These are phyloP conservation scores for Trametes sanguinea DNA, from an alignment of 768 basidiomycete genomes.

Conservation along the genomic window DNA sequence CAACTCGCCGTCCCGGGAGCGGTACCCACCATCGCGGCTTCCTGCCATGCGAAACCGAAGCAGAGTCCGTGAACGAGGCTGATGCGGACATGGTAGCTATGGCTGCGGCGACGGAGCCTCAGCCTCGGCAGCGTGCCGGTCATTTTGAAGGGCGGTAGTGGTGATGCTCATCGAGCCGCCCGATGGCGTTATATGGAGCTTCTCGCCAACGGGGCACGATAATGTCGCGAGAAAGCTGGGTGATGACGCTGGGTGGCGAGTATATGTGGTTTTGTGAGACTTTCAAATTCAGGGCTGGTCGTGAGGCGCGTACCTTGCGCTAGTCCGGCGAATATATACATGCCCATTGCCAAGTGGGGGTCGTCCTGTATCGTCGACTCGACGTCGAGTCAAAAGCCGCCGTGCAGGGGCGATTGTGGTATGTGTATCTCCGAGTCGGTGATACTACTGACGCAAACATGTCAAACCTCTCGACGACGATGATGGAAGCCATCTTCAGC, in stretches of 20 bases:
- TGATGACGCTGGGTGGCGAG: background rate
- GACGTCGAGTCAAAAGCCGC: too few relatives aligned
- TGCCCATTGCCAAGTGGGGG: background rate
- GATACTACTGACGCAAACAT: too few relatives aligned
- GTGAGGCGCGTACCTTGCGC: too few relatives aligned
- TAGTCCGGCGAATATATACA: background rate
- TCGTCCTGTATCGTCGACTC: too few relatives aligned
- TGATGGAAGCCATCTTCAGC: too few relatives aligned
- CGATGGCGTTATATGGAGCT: constrained; percentile 12
- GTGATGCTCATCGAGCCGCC: constrained; percentile 6
- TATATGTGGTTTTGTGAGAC: background rate
- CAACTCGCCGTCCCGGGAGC: background rate
- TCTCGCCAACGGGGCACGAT: background rate
- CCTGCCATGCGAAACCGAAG: constrained; percentile 6
- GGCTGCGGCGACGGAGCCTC: constrained; percentile 1
- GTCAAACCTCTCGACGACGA: too few relatives aligned
- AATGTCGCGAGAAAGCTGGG: background rate
- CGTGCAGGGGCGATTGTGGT: too few relatives aligned
- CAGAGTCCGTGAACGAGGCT: constrained; percentile 8
- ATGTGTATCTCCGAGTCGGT: too few relatives aligned
- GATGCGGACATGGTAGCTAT: constrained; percentile 3
- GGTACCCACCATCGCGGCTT: constrained; percentile 10
- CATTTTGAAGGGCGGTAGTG: constrained; percentile 4
- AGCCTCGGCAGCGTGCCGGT: background rate
- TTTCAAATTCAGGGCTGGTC: background rate